phyloP scores from a whole-genome alignment of 2,329 filamentous ascomycete genomes.

The Dothideomycetidae sp. region DNA sequence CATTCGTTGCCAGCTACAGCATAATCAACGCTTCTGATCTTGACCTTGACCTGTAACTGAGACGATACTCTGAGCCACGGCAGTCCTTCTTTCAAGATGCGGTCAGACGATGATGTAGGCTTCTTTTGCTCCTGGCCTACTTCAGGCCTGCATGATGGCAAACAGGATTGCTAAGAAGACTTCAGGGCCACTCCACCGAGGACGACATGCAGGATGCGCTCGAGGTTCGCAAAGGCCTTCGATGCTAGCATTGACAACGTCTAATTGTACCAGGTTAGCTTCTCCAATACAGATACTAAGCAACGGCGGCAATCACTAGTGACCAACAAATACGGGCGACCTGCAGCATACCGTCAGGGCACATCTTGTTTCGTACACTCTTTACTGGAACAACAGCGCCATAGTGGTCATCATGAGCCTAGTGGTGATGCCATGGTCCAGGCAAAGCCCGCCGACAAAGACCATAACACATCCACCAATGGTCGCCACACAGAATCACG shows the following conservation, averaged over 20 bases:
- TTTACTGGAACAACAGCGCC: constrained; percentile 35
- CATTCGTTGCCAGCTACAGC: too few relatives aligned
- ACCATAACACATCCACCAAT: constrained; percentile 22
- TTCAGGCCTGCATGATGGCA: too few relatives aligned
- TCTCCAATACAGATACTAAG: constrained; percentile 37
- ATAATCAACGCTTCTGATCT: too few relatives aligned
- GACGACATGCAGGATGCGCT: constrained; percentile 22
- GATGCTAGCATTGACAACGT: constrained; percentile 3
- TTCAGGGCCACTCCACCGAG: constrained; percentile 4
- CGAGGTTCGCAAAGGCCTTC: constrained; percentile 24
- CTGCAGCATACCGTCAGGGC: constrained; percentile 23
- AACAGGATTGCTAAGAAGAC: constrained; percentile 1
- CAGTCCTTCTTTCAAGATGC: too few relatives aligned
- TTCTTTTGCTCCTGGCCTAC: too few relatives aligned
- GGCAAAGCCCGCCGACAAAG: constrained; percentile 30
- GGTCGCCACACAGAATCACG: constrained; percentile 41
- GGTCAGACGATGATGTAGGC: too few relatives aligned
- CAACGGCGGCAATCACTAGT: constrained; percentile 48
- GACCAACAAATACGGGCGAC: constrained; percentile 26
- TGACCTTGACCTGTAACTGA: too few relatives aligned
- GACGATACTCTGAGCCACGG: too few relatives aligned
- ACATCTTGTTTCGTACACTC: constrained; percentile 50
- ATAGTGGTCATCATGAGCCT: constrained; percentile 15
- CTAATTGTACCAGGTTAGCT: constrained; percentile 38
- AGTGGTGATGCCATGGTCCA: constrained; percentile 18